Percentiles rank a stretch among this genome's conserved stretches.
Conservation (phyloP, 169 alveolate species). For the Plasmodium gonderi region DNA sequence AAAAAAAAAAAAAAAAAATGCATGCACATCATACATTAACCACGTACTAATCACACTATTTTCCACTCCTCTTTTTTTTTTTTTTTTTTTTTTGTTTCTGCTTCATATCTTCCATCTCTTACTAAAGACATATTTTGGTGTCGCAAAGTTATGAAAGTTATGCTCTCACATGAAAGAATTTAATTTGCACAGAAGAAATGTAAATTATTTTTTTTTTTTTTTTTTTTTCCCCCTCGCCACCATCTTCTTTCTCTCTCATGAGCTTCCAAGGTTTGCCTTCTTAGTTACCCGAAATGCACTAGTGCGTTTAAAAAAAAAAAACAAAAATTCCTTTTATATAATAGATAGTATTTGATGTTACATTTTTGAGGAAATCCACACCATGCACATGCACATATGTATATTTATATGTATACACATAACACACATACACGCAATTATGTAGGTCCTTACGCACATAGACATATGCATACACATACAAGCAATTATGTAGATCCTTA, state of each 20-base stretch:
- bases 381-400: no score
- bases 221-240: neutral
- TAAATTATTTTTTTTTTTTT: slow-evolving; percentile 1
- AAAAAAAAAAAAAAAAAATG: no score
- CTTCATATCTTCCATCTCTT: no score
- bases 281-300: neutral
- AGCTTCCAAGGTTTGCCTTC: neutral
- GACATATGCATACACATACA: neutral
- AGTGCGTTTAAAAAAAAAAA: neutral
- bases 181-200: neutral
- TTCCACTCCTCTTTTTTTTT: no score
- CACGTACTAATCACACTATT: no score
- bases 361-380: neutral
- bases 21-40: no score
- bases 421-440: no score
- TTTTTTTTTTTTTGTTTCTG: no score
- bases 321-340: neutral
- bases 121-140: no score
- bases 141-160: neutral
- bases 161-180: no score
- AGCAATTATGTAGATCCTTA: no score
- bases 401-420: no score
- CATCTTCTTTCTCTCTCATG: neutral
- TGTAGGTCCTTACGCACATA: neutral
- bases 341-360: neutral